Evolutionary conservation across 768 basidiomycete genomes (phyloP), one percentile per base, ranked within the genome.

Genomic region (Boletus subcaerulescens): DNA sequence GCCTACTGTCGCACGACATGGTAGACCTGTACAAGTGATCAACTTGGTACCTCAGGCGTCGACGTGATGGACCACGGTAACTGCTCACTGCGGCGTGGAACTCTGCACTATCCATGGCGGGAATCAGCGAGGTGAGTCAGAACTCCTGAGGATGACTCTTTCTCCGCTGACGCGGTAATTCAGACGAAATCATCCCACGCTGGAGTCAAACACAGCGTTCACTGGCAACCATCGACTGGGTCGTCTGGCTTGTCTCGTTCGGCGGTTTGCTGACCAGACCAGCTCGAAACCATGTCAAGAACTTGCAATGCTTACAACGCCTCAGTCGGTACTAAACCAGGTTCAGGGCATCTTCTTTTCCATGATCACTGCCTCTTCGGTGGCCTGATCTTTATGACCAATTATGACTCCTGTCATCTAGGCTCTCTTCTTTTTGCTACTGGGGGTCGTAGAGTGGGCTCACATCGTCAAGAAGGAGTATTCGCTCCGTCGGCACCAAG

Each of bases 61-160:
- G 10, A 31, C 14, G 31, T 33, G 2, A 38, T 15, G 39, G 8
- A 14, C 7, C 29, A 29, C 29, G 29, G 29, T 35, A 18, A 24
- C 20, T 64, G 57, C 78, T 41, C 63, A 83, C 83, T 50, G 80
- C 76, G 42, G 82, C 81, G 50, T 86, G 84, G 60, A 86, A 86
- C 65, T 84, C 80, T 40, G 82, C 84, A 35, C 75, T 77, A 56
- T 85, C 83, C 79, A 85, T 3, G n/a, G 24, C 14, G 35, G 20
- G 26, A 44, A 31, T 48, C 32, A 38, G 41, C 10, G 31, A 44
- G n/a, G 36, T 29, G 33, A 35, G 29, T 29, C 29, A 29, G 9
- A 29, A 29, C 26, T 26, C 26, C 5, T 22, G 22, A 22, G 22
- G 22, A 22, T n/a, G n/a, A n/a, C n/a, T n/a, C n/a, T 22, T 22